Conservation (phyloP, 148 eudicot genomes). For the Oxyria digyna region DNA sequence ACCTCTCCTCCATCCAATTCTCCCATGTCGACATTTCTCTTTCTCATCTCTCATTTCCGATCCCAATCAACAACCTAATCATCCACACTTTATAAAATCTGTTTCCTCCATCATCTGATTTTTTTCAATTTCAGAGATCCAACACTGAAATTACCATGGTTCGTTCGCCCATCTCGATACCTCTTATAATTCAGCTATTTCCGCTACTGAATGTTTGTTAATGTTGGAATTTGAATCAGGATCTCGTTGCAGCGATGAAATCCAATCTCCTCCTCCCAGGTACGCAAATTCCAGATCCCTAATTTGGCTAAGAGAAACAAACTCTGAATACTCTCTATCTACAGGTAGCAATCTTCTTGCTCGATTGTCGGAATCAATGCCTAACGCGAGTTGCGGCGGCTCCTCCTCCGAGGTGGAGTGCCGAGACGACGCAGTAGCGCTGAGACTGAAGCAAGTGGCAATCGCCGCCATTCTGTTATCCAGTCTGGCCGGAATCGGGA, state of each 20-base stretch:
- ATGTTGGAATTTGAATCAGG: not conserved
- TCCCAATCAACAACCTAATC: not conserved
- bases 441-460: conserved; percentile 23
- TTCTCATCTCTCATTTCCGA: not conserved
- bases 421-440: conserved; percentile 29
- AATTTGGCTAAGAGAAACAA: not conserved
- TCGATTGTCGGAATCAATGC: not conserved
- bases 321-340: not conserved
- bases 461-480: conserved; percentile 26
- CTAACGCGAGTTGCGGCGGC: conserved; percentile 6
- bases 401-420: conserved; percentile 12
- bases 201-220: not conserved
- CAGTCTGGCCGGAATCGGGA: conserved; percentile 26
- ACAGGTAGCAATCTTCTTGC: not conserved
- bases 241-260: not conserved
- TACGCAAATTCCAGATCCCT: not conserved
- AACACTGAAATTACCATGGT: not conserved
- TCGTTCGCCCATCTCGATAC: not conserved
- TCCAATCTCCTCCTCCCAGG: not conserved
- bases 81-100: not conserved
- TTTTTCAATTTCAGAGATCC: not conserved
- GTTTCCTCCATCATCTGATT: not conserved
- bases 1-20: no score
- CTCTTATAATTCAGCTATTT: not conserved
- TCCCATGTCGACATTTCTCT: conserved; percentile 5